phyloP scores from a whole-genome alignment of 2,329 filamentous ascomycete genomes.

The Furcasterigmium furcatum region DNA sequence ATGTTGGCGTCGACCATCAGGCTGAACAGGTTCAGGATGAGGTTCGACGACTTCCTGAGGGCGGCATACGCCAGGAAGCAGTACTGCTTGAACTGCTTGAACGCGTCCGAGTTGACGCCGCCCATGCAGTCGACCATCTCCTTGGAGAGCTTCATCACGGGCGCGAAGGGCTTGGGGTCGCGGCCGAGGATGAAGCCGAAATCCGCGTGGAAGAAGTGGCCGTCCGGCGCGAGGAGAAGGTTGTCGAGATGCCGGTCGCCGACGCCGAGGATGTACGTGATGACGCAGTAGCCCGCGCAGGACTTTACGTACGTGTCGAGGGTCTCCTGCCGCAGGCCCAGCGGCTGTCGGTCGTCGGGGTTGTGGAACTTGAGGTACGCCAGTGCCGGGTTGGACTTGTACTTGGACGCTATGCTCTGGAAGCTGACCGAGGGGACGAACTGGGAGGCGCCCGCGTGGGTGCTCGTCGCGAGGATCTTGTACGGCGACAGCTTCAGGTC shows the following conservation, averaged over 20 bases:
- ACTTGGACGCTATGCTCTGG: slow-evolving; percentile 78
- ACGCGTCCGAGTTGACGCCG: slow-evolving; percentile 75
- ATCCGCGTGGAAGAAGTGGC: slow-evolving; percentile 96
- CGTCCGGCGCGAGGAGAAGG: slow-evolving; percentile 82
- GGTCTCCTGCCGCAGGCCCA: slow-evolving; percentile 86
- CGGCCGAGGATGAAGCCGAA: slow-evolving; percentile 97
- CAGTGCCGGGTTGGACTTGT: slow-evolving; percentile 70
- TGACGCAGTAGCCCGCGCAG: slow-evolving; percentile 96
- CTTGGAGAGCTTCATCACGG: slow-evolving; percentile 92
- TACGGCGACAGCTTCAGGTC: slow-evolving; percentile 95
- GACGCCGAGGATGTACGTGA: slow-evolving; percentile 95
- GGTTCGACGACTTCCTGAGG: slow-evolving; percentile 80
- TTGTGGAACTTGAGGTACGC: slow-evolving; percentile 88
- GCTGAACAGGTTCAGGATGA: slow-evolving; percentile 93
- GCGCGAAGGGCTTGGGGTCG: slow-evolving; percentile 95
- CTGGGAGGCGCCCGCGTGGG: slow-evolving; percentile 85
- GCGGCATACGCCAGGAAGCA: slow-evolving; percentile 94
- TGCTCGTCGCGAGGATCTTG: slow-evolving; percentile 90
- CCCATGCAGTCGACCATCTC: slow-evolving; percentile 99
- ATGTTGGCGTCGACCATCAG: slow-evolving; percentile 98
- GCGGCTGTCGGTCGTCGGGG: slow-evolving; percentile 74
- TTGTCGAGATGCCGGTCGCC: slow-evolving; percentile 96
- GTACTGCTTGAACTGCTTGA: slow-evolving; percentile 88
- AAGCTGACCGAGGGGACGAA: slow-evolving; percentile 87
- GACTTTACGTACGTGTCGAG: slow-evolving; percentile 96